Evolutionary conservation across 1,139 yeast species (phyloP), one percentile per base, ranked within the genome.

Genomic region (Sugiyamaella castrensis): DNA sequence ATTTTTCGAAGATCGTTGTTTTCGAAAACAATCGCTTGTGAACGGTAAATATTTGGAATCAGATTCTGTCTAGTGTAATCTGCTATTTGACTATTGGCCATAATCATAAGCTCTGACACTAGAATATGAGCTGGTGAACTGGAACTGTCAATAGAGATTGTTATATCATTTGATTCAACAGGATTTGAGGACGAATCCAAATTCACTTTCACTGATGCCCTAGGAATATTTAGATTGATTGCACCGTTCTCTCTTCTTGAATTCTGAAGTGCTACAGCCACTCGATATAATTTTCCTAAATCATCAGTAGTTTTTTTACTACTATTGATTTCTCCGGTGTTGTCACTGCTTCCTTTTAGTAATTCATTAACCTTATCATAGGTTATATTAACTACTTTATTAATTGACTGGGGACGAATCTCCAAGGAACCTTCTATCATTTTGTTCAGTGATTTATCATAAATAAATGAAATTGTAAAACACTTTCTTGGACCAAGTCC

Each of bases 31-130:
- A 80, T 55, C 19, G 66, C 61, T 56, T 85, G 80, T 37, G 77
- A 71, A 32, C 81, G 70, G 65, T 73, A 86, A 1, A 88, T 70
- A 8, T 82, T 79, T 1, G 88, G 82, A 8, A 86, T 75, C 0
- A 69, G 59, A 32, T 77, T 66, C 13, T 67, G 58, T 7, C 56
- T 37, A 11, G 85, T 79, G 58, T 72, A 79, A 1, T 64, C 56
- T 0, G 91, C 91, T 1, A 82, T 76, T 1, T 82, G 67, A 29
- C 76, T 71, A 63, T 89, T 89, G 1, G 94, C 87, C 35, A 79
- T 69, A 30, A 91, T 77, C 98, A 91, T 91, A 49, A 85, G 67
- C 63, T 89, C 95, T 0, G 92, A 77, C 2, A 91, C 97, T 29
- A 91, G 50, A 8, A 40, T 43, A 5, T 54, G 51, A 33, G 66